Conservation (phyloP, 257 asterid species). For the Solanum tarapatanum region DNA sequence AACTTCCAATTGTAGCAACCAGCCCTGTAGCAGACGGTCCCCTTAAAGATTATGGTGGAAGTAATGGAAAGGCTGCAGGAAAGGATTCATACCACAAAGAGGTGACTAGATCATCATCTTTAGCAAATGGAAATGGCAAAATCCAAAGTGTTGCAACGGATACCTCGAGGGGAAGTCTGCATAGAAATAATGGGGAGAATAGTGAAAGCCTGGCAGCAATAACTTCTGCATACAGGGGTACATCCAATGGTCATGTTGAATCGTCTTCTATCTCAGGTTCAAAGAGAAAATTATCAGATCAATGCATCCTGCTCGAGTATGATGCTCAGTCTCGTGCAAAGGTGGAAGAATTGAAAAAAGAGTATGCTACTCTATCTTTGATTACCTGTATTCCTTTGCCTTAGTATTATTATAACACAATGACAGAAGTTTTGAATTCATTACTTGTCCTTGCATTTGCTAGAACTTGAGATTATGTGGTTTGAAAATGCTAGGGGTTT, state of each 20-base stretch:
- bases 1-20: constrained; percentile 10
- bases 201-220: neutral
- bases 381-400: neutral
- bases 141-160: constrained; percentile 9
- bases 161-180: constrained; percentile 13
- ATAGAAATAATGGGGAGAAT: constrained; percentile 17
- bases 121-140: constrained; percentile 27
- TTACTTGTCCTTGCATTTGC: neutral
- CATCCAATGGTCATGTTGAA: constrained; percentile 20
- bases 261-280: constrained; percentile 20
- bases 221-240: constrained; percentile 13
- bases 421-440: neutral
- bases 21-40: constrained; percentile 15
- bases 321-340: constrained; percentile 44
- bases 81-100: constrained; percentile 2
- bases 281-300: constrained; percentile 48
- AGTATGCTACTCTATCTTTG: constrained; percentile 38
- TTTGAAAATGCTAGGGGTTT: neutral
- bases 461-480: neutral
- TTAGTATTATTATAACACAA: neutral
- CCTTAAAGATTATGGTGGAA: constrained; percentile 14
- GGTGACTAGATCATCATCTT: constrained; percentile 15
- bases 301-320: constrained; percentile 45
- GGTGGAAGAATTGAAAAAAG: constrained; percentile 65
- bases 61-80: constrained; percentile 3